Conservation (phyloP, 768 basidiomycete species). For the Calocybe gangraenosa region DNA sequence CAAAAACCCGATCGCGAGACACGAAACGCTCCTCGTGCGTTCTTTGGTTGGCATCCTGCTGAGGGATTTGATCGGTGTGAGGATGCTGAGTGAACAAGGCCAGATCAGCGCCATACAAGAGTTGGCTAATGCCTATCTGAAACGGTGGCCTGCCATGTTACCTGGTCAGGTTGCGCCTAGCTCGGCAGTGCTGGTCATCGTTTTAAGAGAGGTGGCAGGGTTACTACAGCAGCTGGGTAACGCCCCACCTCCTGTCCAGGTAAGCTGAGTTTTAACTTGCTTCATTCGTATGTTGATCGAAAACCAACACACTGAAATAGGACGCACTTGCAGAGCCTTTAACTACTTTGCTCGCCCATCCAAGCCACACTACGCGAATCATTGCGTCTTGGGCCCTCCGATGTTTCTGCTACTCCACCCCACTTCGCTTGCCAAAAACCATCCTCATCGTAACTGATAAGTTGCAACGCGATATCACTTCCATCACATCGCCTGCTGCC, state of each 20-base stretch:
- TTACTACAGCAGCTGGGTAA: slow-evolving; percentile 88
- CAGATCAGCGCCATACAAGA: slow-evolving; percentile 92
- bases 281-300: not conserved
- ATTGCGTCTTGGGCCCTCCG: slow-evolving; percentile 84
- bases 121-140: slow-evolving; percentile 74
- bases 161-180: slow-evolving; percentile 74
- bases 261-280: slow-evolving; percentile 20
- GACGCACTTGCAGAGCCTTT: slow-evolving; percentile 86
- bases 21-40: slow-evolving; percentile 71
- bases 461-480: slow-evolving; percentile 76
- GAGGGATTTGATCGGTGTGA: slow-evolving; percentile 80
- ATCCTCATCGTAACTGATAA: slow-evolving; percentile 76
- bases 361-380: slow-evolving; percentile 82
- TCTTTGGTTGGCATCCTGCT: slow-evolving; percentile 74
- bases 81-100: slow-evolving; percentile 90
- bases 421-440: slow-evolving; percentile 76
- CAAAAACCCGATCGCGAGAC: slow-evolving; percentile 51
- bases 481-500: slow-evolving; percentile 67
- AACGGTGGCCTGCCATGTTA: slow-evolving; percentile 91
- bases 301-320: slow-evolving; percentile 26
- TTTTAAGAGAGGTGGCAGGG: slow-evolving; percentile 79
- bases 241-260: slow-evolving; percentile 86
- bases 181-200: slow-evolving; percentile 65
- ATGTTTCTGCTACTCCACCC: slow-evolving; percentile 88
- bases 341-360: slow-evolving; percentile 80